Base-by-base conservation (phyloP, 2,329 filamentous ascomycete genomes). In the Colletotrichum gigasporum region DNA sequence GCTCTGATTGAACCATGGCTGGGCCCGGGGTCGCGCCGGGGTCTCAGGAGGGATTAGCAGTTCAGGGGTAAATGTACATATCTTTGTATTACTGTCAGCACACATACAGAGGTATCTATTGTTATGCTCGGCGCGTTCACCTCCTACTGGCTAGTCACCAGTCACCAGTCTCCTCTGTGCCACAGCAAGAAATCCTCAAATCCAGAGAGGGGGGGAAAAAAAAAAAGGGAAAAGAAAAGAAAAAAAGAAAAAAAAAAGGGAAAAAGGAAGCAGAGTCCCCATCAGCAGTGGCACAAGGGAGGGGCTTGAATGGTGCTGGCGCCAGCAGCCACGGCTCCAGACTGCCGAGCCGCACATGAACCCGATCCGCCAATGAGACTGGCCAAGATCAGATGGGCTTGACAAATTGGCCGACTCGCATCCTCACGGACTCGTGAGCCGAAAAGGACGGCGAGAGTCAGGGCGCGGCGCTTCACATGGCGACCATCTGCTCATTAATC, bases 241-340 rank as follows among this genome's bases (percentile, higher is more conserved):
- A n/a, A n/a, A n/a, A n/a, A n/a, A n/a, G n/a, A n/a, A n/a, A n/a
- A n/a, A n/a, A n/a, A n/a, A n/a, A n/a, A n/a, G n/a, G n/a, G 9
- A 34, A 28, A 39, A 18, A 35, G 39, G 10, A 26, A 26, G 41
- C 24, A 37, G 9, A 4, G 12, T 24, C 18, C 47, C 54, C n/a
- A 57, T 16, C 32, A 57, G 10, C 12, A 53, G 54, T 7, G 8
- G n/a, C 9, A n/a, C 22, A 5, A 34, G 37, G 20, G 18, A 47
- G n/a, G 26, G 11, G 24, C 20, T 26, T 45, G 26, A 9, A 20
- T 18, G n/a, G 34, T 18, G 37, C 32, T 45, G 54, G 53, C 45
- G 45, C 37, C 37, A 42, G 20, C 22, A 39, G 35, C 60, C 60
- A 58, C 60, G 53, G 53, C 45, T 63, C 52, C 52, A 59, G 54